Conservation (phyloP, 345 rosid genomes). For the Camelina neglecta region DNA sequence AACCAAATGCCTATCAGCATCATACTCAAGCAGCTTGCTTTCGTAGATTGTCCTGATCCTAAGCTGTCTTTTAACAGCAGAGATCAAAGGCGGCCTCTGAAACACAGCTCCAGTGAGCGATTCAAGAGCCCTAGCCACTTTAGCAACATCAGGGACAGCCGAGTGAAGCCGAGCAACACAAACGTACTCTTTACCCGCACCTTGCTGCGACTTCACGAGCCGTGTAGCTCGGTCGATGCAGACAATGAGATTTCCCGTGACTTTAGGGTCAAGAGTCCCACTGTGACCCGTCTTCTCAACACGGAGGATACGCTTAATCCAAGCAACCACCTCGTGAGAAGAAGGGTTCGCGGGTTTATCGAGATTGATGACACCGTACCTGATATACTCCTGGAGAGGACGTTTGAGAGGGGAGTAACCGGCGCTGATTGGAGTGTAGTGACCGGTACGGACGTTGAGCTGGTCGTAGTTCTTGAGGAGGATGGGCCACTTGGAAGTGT, state of each 20-base stretch:
- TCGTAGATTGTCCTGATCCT: constrained; percentile 90
- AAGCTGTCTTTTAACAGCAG: constrained; percentile 96
- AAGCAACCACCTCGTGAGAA: constrained; percentile 96
- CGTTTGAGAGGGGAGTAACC: constrained; percentile 94
- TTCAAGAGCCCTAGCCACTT: constrained; percentile 88
- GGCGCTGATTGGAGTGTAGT: constrained; percentile 88
- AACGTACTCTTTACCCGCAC: constrained; percentile 96
- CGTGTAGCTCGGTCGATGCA: constrained; percentile 94
- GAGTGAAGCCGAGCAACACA: constrained; percentile 90
- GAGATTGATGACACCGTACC: constrained; percentile 85
- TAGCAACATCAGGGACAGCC: constrained; percentile 82
- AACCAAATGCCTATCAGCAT: constrained; percentile 78
- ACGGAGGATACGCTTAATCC: constrained; percentile 91
- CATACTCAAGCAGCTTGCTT: constrained; percentile 89
- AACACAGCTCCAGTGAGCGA: constrained; percentile 92
- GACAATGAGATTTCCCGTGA: constrained; percentile 90
- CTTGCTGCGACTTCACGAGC: constrained; percentile 96
- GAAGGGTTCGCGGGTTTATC: constrained; percentile 98
- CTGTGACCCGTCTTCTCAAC: constrained; percentile 97
- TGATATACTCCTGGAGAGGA: constrained; percentile 76
- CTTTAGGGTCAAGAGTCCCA: constrained; percentile 95
- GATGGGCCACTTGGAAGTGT: constrained; percentile 93
- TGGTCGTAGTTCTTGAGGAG: constrained; percentile 90
- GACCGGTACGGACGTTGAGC: constrained; percentile 94
- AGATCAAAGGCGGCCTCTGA: constrained; percentile 88